Percentiles rank a stretch among this genome's conserved stretches.
phyloP scores from a whole-genome alignment of 805 yeast species.

The Kazachstania africana region DNA sequence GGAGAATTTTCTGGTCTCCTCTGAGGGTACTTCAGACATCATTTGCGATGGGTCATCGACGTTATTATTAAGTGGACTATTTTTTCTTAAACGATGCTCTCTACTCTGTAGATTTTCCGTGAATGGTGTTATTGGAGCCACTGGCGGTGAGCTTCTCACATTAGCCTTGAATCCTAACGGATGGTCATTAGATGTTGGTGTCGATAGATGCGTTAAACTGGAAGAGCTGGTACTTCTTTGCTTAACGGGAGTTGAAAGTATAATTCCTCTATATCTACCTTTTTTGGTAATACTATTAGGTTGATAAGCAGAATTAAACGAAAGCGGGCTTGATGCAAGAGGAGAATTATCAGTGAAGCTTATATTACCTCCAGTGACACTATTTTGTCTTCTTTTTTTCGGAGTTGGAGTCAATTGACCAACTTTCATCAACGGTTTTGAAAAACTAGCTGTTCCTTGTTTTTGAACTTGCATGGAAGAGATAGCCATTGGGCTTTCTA shows the following conservation, averaged over 20 bases:
- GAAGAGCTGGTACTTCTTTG: neutral
- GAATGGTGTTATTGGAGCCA: no score
- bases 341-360: slow-evolving; percentile 1
- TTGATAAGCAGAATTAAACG: slow-evolving; percentile 1
- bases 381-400: slow-evolving; percentile 5
- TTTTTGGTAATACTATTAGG: slow-evolving; percentile 8
- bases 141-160: no score
- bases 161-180: no score
- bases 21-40: no score
- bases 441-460: slow-evolving; percentile 16
- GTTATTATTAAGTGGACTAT: no score
- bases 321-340: neutral
- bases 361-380: neutral
- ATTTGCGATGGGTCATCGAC: no score
- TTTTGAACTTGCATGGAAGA: slow-evolving; percentile 25
- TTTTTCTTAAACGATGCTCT: no score
- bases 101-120: no score
- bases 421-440: slow-evolving; percentile 26
- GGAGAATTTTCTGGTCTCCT: slow-evolving; percentile 6
- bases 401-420: slow-evolving; percentile 21
- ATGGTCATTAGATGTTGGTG: neutral
- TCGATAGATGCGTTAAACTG: neutral
- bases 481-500: slow-evolving; percentile 28
- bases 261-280: slow-evolving; percentile 21
- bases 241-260: slow-evolving; percentile 7